Conservation (phyloP, 2,329 filamentous ascomycete genomes). For the Boeremia lycopersici region DNA sequence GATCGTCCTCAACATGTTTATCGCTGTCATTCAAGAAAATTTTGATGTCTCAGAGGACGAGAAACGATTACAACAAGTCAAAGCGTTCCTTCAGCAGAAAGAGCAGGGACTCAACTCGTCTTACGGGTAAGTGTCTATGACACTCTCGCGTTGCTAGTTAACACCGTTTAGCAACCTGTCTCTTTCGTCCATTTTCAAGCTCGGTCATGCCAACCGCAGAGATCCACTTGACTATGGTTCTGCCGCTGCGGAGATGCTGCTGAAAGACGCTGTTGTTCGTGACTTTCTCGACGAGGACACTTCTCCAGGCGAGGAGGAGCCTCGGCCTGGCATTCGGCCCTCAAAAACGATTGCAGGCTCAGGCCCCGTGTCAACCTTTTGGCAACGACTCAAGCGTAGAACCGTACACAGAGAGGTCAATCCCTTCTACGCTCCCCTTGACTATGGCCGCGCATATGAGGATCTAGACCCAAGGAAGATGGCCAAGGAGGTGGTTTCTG, state of each 20-base stretch:
- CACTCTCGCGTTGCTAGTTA: constrained; percentile 5
- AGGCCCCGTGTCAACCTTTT: constrained; percentile 65
- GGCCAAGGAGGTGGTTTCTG: constrained; percentile 87
- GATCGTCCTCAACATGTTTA: constrained; percentile 99
- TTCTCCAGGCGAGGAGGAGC: constrained; percentile 36
- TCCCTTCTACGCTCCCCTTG: constrained; percentile 88
- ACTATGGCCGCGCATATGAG: constrained; percentile 73
- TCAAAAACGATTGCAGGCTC: constrained; percentile 57
- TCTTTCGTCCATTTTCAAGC: constrained; percentile 67
- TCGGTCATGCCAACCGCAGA: constrained; percentile 66
- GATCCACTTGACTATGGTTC: constrained; percentile 92
- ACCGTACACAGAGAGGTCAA: constrained; percentile 79
- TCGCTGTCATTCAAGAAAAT: constrained; percentile 99
- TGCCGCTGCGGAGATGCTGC: constrained; percentile 91
- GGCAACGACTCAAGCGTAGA: constrained; percentile 63
- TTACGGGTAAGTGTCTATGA: constrained; percentile 54
- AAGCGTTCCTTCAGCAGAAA: constrained; percentile 89
- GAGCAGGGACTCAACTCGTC: constrained; percentile 72
- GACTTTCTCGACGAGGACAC: constrained; percentile 77
- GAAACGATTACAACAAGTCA: constrained; percentile 95
- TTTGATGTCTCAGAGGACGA: constrained; percentile 99
- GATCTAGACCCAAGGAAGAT: constrained; percentile 83
- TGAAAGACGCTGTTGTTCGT: constrained; percentile 93
- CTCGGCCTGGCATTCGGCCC: constrained; percentile 44
- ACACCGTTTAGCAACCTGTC: constrained; percentile 66